Percentiles rank a stretch among this genome's conserved stretches.
Evolutionary conservation across 1,139 yeast species (phyloP).

Genomic region (Candida tropicalis): DNA sequence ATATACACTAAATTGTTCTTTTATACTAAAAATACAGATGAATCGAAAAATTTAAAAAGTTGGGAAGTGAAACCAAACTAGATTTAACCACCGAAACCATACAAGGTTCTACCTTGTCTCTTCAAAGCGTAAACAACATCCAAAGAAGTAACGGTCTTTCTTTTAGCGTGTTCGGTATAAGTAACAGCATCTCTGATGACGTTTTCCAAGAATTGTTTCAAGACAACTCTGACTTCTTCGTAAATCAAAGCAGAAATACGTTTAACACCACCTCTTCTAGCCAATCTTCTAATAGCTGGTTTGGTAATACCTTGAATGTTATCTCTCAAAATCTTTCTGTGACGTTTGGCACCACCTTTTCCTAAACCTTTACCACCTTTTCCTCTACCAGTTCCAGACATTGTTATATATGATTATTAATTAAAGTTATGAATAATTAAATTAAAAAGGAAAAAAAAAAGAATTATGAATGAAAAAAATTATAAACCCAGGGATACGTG

Average conservation of each 20-base stretch:
- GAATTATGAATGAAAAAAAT: neutral
- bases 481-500: neutral
- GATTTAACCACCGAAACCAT: conserved; percentile 99
- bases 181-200: conserved; percentile 99
- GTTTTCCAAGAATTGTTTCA: conserved; percentile 93
- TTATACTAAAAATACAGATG: conserved; percentile 6
- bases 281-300: conserved; percentile 99
- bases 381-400: conserved; percentile 78
- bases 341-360: conserved; percentile 99
- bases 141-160: conserved; percentile 98
- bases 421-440: neutral
- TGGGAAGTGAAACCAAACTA: neutral
- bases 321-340: conserved; percentile 99
- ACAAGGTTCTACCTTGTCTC: conserved; percentile 99
- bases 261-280: conserved; percentile 99
- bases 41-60: conserved; percentile 7
- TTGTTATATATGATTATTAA: conserved; percentile 2
- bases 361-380: conserved; percentile 99
- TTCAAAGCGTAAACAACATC: conserved; percentile 99
- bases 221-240: conserved; percentile 98
- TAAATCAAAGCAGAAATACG: conserved; percentile 98
- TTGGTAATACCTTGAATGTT: conserved; percentile 99
- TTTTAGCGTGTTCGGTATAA: conserved; percentile 99
- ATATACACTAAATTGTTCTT: conserved; percentile 4
- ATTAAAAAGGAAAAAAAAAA: neutral